phyloP scores from a whole-genome alignment of 2,329 filamentous ascomycete species.

The Epichloe sylvatica region DNA sequence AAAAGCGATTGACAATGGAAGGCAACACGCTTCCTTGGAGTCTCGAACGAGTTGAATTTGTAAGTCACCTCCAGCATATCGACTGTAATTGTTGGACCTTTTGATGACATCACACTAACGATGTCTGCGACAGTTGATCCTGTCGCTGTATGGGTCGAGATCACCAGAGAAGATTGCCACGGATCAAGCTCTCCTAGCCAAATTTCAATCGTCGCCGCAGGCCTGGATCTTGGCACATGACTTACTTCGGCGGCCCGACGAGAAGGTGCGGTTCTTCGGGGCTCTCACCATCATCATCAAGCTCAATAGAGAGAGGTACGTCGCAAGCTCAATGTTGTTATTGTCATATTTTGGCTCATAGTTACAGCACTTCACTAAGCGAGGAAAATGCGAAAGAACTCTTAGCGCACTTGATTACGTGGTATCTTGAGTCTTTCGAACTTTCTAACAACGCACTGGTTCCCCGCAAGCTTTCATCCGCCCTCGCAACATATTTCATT shows the following conservation, averaged over 20 bases:
- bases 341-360: constrained; percentile 2
- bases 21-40: constrained; percentile 8
- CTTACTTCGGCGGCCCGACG: constrained; percentile 52
- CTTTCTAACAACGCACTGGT: constrained; percentile 45
- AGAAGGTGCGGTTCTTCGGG: constrained; percentile 80
- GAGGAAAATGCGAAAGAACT: constrained; percentile 45
- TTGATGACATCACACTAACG: not conserved
- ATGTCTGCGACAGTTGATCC: constrained; percentile 27
- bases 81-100: not conserved
- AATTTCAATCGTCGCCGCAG: constrained; percentile 61
- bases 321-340: constrained; percentile 11
- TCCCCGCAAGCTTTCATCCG: constrained; percentile 61
- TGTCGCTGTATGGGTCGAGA: constrained; percentile 40
- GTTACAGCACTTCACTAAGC: constrained; percentile 33
- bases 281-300: constrained; percentile 89
- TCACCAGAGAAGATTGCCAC: constrained; percentile 31
- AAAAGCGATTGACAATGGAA: constrained; percentile 6
- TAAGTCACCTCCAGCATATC: constrained; percentile 6
- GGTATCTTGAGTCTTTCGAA: constrained; percentile 43
- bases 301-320: constrained; percentile 74
- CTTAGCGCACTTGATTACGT: constrained; percentile 45
- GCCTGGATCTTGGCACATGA: constrained; percentile 79
- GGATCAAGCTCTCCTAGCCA: constrained; percentile 61
- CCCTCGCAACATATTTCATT: constrained; percentile 60
- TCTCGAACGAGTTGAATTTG: constrained; percentile 13